phyloP scores from a whole-genome alignment of 768 basidiomycete genomes.

The Suillus placidus region DNA sequence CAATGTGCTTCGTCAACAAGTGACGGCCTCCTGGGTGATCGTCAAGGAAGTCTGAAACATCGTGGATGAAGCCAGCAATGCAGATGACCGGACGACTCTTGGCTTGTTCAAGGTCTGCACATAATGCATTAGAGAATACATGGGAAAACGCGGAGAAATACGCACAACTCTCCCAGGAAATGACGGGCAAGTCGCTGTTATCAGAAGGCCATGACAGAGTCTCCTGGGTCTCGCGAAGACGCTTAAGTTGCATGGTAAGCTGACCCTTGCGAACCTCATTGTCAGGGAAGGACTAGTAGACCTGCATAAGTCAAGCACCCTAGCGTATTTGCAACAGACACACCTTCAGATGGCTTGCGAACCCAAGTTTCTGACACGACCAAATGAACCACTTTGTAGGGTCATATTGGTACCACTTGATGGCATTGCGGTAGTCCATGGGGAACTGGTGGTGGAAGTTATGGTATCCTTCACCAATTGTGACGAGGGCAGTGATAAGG shows the following conservation, averaged over 20 bases:
- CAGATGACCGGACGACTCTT: constrained; percentile 80
- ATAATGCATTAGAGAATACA: constrained; percentile 7
- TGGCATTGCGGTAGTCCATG: constrained; percentile 96
- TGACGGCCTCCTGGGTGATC: constrained; percentile 93
- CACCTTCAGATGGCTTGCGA: constrained; percentile 60
- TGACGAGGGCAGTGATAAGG: constrained; percentile 84
- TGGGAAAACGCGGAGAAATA: background rate
- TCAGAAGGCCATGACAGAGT: constrained; percentile 79
- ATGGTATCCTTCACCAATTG: constrained; percentile 96
- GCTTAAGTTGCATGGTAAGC: constrained; percentile 93
- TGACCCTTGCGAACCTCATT: constrained; percentile 85
- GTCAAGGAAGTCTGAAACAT: constrained; percentile 80
- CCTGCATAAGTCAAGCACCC: background rate
- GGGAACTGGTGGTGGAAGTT: constrained; percentile 98
- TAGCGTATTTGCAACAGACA: background rate
- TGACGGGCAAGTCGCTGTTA: constrained; percentile 73
- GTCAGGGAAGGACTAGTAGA: constrained; percentile 54
- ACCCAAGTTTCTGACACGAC: constrained; percentile 49
- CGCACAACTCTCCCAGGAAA: constrained; percentile 86
- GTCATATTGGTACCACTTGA: constrained; percentile 89
- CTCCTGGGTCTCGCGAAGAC: constrained; percentile 78
- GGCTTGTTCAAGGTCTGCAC: constrained; percentile 75
- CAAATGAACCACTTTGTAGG: constrained; percentile 91
- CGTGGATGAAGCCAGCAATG: constrained; percentile 92
- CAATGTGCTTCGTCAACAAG: constrained; percentile 80